Base-by-base conservation (phyloP, 2,329 filamentous ascomycete genomes). In the Colletotrichum lupini region DNA sequence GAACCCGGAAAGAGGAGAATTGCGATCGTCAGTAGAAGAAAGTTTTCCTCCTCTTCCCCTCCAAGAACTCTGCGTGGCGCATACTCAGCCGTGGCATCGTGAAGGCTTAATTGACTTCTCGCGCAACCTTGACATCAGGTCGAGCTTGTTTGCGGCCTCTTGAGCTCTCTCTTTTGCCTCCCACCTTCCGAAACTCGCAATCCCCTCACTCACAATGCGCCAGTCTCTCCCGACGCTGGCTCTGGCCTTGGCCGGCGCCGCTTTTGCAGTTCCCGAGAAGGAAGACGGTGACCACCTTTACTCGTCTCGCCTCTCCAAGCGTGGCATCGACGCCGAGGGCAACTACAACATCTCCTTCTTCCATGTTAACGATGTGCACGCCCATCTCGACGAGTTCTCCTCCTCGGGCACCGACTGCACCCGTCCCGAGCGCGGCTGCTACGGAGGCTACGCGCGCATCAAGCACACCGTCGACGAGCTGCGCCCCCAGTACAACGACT, bases 341-440 rank as follows among this genome's bases (percentile, higher is more conserved):
- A 84, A 89, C 76, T 89, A 85, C 78, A 89, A 89, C 78, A 86
- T 90, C 70, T 89, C 90, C 7, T 92, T 92, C 82, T 92, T 92
- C 82, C 91, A 93, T 79, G 86, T 93, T 84, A 93, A 93, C 78
- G 91, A 93, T 78, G 89, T 93, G 16, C 91, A 93, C 79, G 87
- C 91, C 16, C 91, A 93, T 78, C 83, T 93, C 22, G 91, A 92
- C 78, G 82, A 92, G 80, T 93, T 90, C 81, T 84, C 87, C 32
- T 86, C 87, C 16, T 89, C 89, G 0, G 91, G 91, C 67, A 88
- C 89, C 12, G 90, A 92, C 81, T 93, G 91, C 82, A 87, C 85
- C 0, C 81, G 85, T 30, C 87, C 89, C 0, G 81, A 85, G 64
- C 82, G 84, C 60, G 91, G 90, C 55, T 93, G 91, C 81, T 91